Evolutionary conservation across 495 filamentous ascomycete genomes (phyloP), one percentile per base, ranked within the genome.

Genomic region (Cryomyces antarcticus): DNA sequence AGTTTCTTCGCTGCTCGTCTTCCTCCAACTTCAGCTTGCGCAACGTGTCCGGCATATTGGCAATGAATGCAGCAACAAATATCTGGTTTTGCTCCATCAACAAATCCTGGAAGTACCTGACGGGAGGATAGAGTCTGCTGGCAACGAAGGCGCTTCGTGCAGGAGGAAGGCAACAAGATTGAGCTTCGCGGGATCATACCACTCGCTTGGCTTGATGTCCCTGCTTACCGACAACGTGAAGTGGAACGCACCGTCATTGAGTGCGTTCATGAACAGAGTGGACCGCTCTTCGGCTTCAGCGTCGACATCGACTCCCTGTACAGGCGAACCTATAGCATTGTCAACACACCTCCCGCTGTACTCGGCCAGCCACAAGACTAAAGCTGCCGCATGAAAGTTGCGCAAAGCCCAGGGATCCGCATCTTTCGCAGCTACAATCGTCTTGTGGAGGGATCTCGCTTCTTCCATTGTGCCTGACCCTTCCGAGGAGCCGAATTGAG

Each of bases 11-110:
- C 55, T 88, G 83, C 44, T 84, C 80, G 53, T 96, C 88, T 54
- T 96, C 89, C 44, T 92, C 83, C 4, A 73, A 68, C 57, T 88
- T 84, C 31, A 99, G 64, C 56, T 73, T 77, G 39, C 92, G 78
- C 30, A 99, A 69, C 1, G 86, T 74, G 57, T 94, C 85, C 3
- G 92, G 89, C 71, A 95, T 81, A 56, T 96, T 93, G 1, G 82
- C 79, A 49, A 99, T 82, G 51, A 89, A 86, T 6, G 78, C 73
- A 47, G 95, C 86, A n/a, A 82, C 68, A 53, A 93, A 89, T 0
- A 68, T 67, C 57, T 95, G 86, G 11, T 96, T 62, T 49, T 81
- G 78, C 43, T 77, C 71, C 73, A 87, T 83, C 37, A 93, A 39
- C 5, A 80, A 59, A 24, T 60, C 52, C 47, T 79, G 78, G 51